phyloP scores from a whole-genome alignment of 2,329 filamentous ascomycete species.

The Xylaria sp. region DNA sequence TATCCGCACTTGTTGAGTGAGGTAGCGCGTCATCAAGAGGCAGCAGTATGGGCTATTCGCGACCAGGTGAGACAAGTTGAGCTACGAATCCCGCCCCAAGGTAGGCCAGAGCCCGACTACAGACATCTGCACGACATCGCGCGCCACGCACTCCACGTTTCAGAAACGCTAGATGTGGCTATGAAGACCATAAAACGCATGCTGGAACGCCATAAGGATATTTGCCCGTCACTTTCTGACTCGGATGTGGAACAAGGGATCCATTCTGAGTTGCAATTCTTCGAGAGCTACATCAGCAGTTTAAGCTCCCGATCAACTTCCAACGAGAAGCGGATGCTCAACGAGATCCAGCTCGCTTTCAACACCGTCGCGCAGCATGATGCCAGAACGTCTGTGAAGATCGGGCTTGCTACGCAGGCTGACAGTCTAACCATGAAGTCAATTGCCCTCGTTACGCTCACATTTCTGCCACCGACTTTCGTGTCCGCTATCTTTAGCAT shows the following conservation, averaged over 20 bases:
- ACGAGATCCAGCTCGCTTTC: slow-evolving; percentile 61
- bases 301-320: slow-evolving; percentile 46
- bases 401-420: slow-evolving; percentile 47
- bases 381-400: slow-evolving; percentile 45
- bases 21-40: slow-evolving; percentile 42
- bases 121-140: slow-evolving; percentile 48
- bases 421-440: slow-evolving; percentile 60
- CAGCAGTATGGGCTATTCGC: slow-evolving; percentile 49
- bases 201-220: slow-evolving; percentile 38
- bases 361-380: slow-evolving; percentile 52
- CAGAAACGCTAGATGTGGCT: slow-evolving; percentile 49
- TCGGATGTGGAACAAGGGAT: slow-evolving; percentile 30
- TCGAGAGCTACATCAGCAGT: slow-evolving; percentile 43
- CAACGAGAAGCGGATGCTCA: slow-evolving; percentile 53
- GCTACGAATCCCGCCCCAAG: slow-evolving; percentile 12
- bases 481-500: slow-evolving; percentile 55
- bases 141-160: slow-evolving; percentile 52
- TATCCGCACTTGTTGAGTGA: slow-evolving; percentile 42
- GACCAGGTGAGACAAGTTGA: slow-evolving; percentile 45
- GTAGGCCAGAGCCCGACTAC: slow-evolving; percentile 44
- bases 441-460: slow-evolving; percentile 54
- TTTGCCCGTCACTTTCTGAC: slow-evolving; percentile 13
- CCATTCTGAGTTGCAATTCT: slow-evolving; percentile 42
- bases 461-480: slow-evolving; percentile 59
- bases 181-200: slow-evolving; percentile 43